Percentiles rank a stretch among this genome's conserved stretches.
phyloP scores from a whole-genome alignment of 78 protist species.

The slime mould (Dictyostelium discoideum) region DNA sequence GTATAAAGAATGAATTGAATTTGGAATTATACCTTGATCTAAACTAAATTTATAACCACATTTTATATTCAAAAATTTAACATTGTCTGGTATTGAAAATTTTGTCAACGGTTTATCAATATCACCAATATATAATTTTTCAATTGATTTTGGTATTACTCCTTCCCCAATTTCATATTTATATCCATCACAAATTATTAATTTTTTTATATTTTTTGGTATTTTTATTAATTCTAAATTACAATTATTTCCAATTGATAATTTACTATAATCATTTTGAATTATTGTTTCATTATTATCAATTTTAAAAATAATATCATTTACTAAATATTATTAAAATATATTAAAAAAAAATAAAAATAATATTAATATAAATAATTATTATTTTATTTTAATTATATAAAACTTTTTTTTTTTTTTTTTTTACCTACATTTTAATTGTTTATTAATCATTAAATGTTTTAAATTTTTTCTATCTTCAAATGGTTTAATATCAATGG shows the following conservation, averaged over 20 bases:
- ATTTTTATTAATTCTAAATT: neutral
- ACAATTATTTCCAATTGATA: neutral
- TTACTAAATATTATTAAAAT: neutral
- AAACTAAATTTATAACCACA: neutral
- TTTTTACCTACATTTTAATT: neutral
- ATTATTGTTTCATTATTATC: neutral
- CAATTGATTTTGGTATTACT: neutral
- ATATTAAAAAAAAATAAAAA: neutral
- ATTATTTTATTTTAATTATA: no score
- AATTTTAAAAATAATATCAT: neutral
- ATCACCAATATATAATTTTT: neutral
- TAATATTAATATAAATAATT: neutral
- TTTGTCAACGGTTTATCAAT: neutral
- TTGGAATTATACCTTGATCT: neutral
- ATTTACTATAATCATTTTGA: neutral
- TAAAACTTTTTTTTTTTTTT: no score
- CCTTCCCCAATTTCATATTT: neutral
- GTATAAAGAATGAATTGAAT: neutral
- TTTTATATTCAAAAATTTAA: neutral
- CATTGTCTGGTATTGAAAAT: neutral
- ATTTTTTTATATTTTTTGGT: neutral
- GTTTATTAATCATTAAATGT: slow-evolving; percentile 4
- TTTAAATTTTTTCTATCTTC: neutral
- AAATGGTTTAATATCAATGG: neutral
- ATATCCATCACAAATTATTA: neutral